phyloP scores from a whole-genome alignment of 164 flowering plant genomes.

The Stephania yunnanensis region DNA sequence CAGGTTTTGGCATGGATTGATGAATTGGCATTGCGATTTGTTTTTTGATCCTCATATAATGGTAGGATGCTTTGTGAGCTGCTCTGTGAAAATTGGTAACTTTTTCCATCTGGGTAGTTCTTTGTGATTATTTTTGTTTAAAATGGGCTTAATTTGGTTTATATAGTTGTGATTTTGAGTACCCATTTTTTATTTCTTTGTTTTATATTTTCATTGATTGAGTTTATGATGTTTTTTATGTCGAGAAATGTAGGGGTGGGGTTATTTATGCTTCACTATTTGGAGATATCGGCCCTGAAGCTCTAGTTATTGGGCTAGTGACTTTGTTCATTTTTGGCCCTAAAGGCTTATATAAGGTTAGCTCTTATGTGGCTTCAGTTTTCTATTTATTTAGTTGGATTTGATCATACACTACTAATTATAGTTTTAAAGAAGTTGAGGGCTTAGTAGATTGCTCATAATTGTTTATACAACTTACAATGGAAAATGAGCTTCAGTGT shows the following conservation, averaged over 20 bases:
- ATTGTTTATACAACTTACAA: no score
- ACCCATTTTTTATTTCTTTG: background rate
- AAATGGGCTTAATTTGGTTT: background rate
- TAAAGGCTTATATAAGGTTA: conserved; percentile 98
- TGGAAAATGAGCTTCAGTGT: no score
- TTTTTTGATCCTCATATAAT: background rate
- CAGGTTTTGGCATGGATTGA: background rate
- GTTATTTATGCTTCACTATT: conserved; percentile 78
- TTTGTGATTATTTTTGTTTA: background rate
- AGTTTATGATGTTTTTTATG: conserved; percentile 17
- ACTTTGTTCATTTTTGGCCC: conserved; percentile 98
- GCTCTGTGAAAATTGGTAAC: conserved; percentile 26
- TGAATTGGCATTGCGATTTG: background rate
- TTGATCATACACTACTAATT: no score
- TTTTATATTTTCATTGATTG: background rate
- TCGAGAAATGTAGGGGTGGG: conserved; percentile 48
- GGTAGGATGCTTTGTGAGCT: background rate
- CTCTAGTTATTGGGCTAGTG: conserved; percentile 93
- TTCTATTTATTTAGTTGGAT: background rate
- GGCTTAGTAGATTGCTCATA: no score
- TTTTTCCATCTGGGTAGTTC: conserved; percentile 17
- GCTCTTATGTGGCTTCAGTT: conserved; percentile 4
- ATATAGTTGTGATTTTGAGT: background rate
- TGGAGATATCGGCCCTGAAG: conserved; percentile 99
- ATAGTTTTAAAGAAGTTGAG: no score